phyloP scores from a whole-genome alignment of 31 red algal species.

The Bonnemaisonia californica region DNA sequence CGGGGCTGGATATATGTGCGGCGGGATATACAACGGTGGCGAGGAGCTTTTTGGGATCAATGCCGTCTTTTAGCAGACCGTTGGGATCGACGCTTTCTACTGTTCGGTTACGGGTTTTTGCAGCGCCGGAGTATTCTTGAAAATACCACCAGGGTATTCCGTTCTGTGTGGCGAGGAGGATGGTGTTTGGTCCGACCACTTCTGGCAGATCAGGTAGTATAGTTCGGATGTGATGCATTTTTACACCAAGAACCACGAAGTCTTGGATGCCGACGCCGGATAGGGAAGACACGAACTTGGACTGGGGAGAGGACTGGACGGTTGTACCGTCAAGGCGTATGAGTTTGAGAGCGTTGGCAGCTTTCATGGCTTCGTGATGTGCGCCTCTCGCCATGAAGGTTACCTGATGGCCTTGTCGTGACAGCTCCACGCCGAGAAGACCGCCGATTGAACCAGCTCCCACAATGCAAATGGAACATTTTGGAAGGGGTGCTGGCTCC shows the following conservation, averaged over 20 bases:
- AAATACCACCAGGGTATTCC: conserved; percentile 90
- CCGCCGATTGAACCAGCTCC: conserved; percentile 81
- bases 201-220: conserved; percentile 38
- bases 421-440: conserved; percentile 74
- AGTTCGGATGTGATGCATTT: conserved; percentile 67
- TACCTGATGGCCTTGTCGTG: conserved; percentile 54
- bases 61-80: conserved; percentile 46
- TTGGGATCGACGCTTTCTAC: conserved; percentile 69
- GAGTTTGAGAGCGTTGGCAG: conserved; percentile 26
- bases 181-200: conserved; percentile 40
- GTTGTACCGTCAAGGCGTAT: conserved; percentile 27
- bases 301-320: conserved; percentile 32
- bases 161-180: conserved; percentile 68
- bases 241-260: conserved; percentile 67
- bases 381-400: conserved; percentile 62
- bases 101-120: conserved; percentile 31
- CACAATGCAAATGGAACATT: conserved; percentile 61
- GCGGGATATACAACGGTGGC: conserved; percentile 82
- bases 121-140: conserved; percentile 53
- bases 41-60: conserved; percentile 56
- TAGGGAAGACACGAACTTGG: conserved; percentile 39
- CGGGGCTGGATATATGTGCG: conserved; percentile 47
- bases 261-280: conserved; percentile 45
- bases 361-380: conserved; percentile 64
- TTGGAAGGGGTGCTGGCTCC: not conserved